Evolutionary conservation across 2,329 filamentous ascomycete genomes (phyloP).

Genomic region (Thelonectria blattea): DNA sequence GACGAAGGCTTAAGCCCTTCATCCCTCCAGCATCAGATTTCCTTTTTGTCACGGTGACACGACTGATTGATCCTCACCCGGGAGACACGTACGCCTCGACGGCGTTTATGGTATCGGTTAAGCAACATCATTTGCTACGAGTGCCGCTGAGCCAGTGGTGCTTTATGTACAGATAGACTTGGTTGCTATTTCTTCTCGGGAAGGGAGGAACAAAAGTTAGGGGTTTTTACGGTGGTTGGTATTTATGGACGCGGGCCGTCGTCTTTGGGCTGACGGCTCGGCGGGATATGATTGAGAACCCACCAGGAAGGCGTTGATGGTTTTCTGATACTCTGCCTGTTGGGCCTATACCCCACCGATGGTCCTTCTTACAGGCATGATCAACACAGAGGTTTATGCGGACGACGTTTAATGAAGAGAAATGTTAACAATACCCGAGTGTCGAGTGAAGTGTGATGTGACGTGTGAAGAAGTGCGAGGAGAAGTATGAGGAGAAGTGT

Average conservation of each 20-base stretch:
- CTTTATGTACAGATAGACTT: slow-evolving; percentile 52
- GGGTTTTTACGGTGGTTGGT: slow-evolving; percentile 39
- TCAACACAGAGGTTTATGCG: slow-evolving; percentile 44
- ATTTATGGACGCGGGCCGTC: slow-evolving; percentile 32
- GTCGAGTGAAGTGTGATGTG: not conserved
- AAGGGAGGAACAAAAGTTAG: slow-evolving; percentile 46
- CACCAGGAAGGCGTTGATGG: slow-evolving; percentile 50
- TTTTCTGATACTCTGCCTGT: slow-evolving; percentile 49
- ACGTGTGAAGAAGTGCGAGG: not conserved
- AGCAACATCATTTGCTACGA: slow-evolving; percentile 40
- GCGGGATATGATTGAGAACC: slow-evolving; percentile 34
- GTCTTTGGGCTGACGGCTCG: slow-evolving; percentile 29
- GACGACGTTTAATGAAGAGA: slow-evolving; percentile 45
- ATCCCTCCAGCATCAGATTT: slow-evolving; percentile 33
- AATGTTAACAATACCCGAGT: slow-evolving; percentile 26
- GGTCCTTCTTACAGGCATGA: slow-evolving; percentile 45
- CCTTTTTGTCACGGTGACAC: slow-evolving; percentile 39
- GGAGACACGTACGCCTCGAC: slow-evolving; percentile 34
- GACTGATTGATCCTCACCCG: slow-evolving; percentile 36
- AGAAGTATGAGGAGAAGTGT: not conserved
- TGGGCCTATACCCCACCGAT: slow-evolving; percentile 50
- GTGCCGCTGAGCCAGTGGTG: slow-evolving; percentile 36
- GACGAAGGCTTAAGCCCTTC: slow-evolving; percentile 48
- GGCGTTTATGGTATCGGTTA: slow-evolving; percentile 36
- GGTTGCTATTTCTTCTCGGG: slow-evolving; percentile 47